These are phyloP conservation scores for Cerrena zonata DNA, from an alignment of 1,284 basidiomycete genomes.

Conservation along the genomic window DNA sequence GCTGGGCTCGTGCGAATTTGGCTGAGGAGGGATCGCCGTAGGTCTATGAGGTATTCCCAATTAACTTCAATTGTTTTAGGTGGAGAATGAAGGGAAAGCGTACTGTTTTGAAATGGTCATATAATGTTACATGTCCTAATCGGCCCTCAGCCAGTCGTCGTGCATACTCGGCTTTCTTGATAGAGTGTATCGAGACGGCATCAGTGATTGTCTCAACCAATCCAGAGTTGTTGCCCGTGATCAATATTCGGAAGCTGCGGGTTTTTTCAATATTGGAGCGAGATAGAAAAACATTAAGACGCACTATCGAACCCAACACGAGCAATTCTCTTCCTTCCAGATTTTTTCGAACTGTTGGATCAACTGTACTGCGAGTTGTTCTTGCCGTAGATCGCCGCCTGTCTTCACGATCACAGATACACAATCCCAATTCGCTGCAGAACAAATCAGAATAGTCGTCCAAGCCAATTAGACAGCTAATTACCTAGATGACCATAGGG, in stretches of 20 bases:
- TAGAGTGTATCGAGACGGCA: constrained; percentile 95
- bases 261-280: background rate
- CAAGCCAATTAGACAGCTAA: too few relatives aligned
- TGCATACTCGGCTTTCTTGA: constrained; percentile 98
- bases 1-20: constrained; percentile 79
- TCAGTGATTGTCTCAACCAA: constrained; percentile 94
- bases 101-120: constrained; percentile 86
- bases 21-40: constrained; percentile 86
- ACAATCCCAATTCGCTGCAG: constrained; percentile 70
- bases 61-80: background rate
- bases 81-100: constrained; percentile 24
- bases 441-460: background rate
- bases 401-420: constrained; percentile 98
- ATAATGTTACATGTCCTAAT: constrained; percentile 78
- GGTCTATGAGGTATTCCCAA: constrained; percentile 44
- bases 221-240: constrained; percentile 89
- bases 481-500: constrained; percentile 92
- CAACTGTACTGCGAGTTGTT: constrained; percentile 93
- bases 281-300: too few relatives aligned
- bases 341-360: constrained; percentile 91
- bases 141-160: constrained; percentile 75
- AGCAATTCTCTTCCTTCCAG: constrained; percentile 88
- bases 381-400: constrained; percentile 92
- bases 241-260: constrained; percentile 73
- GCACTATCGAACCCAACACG: constrained; percentile 92